Evolutionary conservation across 1,284 basidiomycete species (phyloP), one percentile per base, ranked within the genome.

Genomic region (Cutaneotrichosporon spelunceum): DNA sequence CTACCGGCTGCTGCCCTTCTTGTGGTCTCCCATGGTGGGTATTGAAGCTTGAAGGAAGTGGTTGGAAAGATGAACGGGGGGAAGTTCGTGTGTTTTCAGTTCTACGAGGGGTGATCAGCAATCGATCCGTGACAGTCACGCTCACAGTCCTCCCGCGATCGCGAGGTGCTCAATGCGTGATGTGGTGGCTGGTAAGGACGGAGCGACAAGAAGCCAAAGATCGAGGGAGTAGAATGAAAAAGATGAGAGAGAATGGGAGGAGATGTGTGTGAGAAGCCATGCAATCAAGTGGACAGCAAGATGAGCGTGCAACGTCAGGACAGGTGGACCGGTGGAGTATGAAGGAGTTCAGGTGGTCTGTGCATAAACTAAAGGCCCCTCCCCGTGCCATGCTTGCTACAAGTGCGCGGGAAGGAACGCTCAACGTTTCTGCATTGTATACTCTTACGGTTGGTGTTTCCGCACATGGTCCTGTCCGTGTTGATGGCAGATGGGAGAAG

Each of bases 1-100:
- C 4, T 29, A 52, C 50, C 50, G 50, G 50, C 23, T 52, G 50
- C 21, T 27, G 30, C n/a, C 30, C 30, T 52, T 52, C 50, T 52
- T 52, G 30, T 34, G 45, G 23, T 48, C 45, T 26, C 45, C 21
- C 23, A 48, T 48, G 45, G 19, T n/a, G 39, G n/a, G 4, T 2
- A 7, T 16, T 42, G 39, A 42, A 42, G n/a, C n/a, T n/a, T n/a
- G n/a, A n/a, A n/a, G n/a, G 11, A 42, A n/a, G 19, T 42, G 39
- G 39, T 5, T 16, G 19, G 39, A 42, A n/a, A 42, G 19, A 19
- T 33, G 30, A 33, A 42, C 19, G 19, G 39, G 7, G 7, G 39
- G 39, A 14, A 14, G 36, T n/a, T 42, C n/a, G 39, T 42, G 39
- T 39, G 36, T 39, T 42, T 42, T 42, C 3, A 42, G 19, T 16